A percentile compares a stretch with the other conserved stretches of the same genome.
phyloP scores from a whole-genome alignment of 495 filamentous ascomycete species.

The Cercophora samala region DNA sequence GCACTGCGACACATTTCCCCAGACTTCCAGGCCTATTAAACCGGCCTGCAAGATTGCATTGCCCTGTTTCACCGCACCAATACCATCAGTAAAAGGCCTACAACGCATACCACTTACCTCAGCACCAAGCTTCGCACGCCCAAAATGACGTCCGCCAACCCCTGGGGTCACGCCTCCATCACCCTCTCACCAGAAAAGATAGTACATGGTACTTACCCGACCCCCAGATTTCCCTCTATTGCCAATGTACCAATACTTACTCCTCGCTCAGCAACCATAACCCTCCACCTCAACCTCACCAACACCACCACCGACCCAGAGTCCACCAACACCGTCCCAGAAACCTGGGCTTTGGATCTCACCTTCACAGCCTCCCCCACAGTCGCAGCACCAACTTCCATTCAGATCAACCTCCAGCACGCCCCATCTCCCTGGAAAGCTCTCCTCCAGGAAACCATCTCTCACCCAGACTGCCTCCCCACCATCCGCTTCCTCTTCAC shows the following conservation, averaged over 20 bases:
- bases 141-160: not conserved
- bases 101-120: not conserved
- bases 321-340: not conserved
- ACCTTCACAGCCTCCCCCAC: not conserved
- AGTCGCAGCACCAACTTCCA: not conserved
- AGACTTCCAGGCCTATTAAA: not conserved
- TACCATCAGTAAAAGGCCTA: not conserved
- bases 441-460: not conserved
- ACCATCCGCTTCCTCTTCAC: slow-evolving; percentile 16
- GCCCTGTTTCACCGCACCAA: not conserved
- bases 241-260: not conserved
- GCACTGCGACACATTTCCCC: not conserved
- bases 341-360: not conserved
- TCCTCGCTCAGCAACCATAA: not conserved
- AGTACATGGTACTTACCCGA: not conserved
- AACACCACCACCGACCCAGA: not conserved
- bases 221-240: not conserved
- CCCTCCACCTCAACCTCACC: not conserved
- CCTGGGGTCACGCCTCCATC: not conserved
- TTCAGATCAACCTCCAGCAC: not conserved
- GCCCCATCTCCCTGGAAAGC: not conserved
- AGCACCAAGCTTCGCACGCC: not conserved
- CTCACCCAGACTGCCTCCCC: not conserved
- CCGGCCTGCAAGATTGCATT: not conserved
- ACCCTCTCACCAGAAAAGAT: not conserved